Conservation (phyloP, 106 monocot genomes). For the Allium sativum region DNA sequence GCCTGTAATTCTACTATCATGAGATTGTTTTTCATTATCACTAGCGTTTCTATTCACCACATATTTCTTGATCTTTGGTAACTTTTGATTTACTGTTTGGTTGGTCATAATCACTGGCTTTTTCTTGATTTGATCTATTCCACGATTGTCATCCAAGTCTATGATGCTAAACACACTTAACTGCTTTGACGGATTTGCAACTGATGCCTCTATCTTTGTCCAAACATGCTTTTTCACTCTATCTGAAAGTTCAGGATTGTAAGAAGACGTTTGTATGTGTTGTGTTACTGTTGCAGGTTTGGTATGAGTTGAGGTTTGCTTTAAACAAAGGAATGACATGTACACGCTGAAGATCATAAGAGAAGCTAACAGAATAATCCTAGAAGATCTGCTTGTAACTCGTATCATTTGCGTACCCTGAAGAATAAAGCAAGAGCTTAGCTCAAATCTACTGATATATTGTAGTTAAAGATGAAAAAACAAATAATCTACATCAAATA, state of each 20-base stretch:
- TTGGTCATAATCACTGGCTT: background rate
- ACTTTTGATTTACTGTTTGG: background rate
- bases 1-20: background rate
- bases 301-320: background rate
- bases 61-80: background rate
- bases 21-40: background rate
- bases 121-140: background rate
- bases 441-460: no score
- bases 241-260: background rate
- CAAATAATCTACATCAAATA: no score
- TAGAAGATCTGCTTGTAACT: constrained; percentile 32
- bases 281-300: background rate
- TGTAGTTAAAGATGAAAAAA: no score
- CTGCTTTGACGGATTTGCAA: no score
- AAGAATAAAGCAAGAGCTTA: no score
- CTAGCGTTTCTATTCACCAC: background rate
- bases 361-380: constrained; percentile 35
- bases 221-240: background rate
- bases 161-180: no score
- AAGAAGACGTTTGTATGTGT: background rate
- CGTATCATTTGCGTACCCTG: constrained; percentile 12
- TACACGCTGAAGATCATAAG: constrained; percentile 40
- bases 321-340: constrained; percentile 38
- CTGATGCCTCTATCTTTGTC: background rate
- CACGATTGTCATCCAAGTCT: no score